phyloP scores from a whole-genome alignment of 1,284 basidiomycete genomes.

The Rhodotorula mucilaginosa region DNA sequence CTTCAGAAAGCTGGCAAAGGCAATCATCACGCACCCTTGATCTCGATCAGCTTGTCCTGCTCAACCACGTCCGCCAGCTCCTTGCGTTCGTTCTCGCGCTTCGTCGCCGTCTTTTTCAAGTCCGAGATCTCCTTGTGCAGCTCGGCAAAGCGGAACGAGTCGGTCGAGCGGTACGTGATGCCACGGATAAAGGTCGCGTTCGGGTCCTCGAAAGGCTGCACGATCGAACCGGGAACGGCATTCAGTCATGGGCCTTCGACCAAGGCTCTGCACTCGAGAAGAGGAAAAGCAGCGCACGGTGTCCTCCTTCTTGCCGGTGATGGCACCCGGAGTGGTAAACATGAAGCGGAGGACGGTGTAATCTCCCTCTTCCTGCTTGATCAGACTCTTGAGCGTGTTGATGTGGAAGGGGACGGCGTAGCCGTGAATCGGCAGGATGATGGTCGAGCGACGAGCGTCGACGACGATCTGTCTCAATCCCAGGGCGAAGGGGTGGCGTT shows the following conservation, averaged over 20 bases:
- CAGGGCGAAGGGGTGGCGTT: background rate
- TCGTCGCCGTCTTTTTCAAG: constrained; percentile 93
- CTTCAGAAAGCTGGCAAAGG: background rate
- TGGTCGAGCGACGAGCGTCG: constrained; percentile 83
- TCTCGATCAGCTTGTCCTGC: constrained; percentile 81
- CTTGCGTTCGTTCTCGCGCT: constrained; percentile 95
- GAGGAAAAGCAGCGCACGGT: constrained; percentile 58
- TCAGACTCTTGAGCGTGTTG: constrained; percentile 96
- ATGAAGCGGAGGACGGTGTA: constrained; percentile 94
- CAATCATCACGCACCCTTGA: constrained; percentile 61
- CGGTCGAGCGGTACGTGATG: constrained; percentile 86
- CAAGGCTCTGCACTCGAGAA: no score
- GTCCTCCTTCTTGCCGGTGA: constrained; percentile 98
- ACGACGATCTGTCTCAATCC: constrained; percentile 68
- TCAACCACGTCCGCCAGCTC: constrained; percentile 97
- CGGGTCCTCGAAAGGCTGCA: constrained; percentile 87
- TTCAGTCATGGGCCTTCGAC: background rate
- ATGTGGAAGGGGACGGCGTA: constrained; percentile 98
- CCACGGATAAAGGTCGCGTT: constrained; percentile 96
- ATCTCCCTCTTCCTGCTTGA: constrained; percentile 95
- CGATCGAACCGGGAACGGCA: background rate
- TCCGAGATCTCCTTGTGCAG: constrained; percentile 91
- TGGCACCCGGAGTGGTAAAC: constrained; percentile 96
- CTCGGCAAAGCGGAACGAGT: constrained; percentile 81
- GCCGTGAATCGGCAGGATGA: constrained; percentile 89